Conservation (phyloP, 2,329 filamentous ascomycete species). For the Thielaviopsis populi region DNA sequence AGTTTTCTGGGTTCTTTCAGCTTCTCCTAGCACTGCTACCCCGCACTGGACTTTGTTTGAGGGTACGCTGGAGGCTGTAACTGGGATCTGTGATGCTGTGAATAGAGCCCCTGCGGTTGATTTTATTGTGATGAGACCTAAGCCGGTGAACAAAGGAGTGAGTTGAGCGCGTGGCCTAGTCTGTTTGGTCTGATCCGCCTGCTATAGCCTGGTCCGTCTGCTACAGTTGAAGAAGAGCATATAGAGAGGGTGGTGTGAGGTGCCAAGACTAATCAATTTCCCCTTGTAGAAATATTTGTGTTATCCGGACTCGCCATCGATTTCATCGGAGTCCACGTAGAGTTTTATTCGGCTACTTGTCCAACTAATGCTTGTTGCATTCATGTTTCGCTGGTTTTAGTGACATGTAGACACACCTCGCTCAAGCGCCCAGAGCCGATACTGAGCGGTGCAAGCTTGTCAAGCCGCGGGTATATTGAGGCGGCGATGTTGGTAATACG, state of each 20-base stretch:
- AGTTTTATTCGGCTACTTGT: background rate
- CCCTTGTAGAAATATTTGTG: background rate
- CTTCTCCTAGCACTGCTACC: background rate
- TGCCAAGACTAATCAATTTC: background rate
- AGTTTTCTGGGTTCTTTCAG: background rate
- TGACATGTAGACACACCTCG: too few relatives aligned
- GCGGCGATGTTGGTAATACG: background rate
- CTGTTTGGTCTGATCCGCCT: too few relatives aligned
- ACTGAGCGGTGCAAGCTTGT: too few relatives aligned
- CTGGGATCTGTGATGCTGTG: background rate
- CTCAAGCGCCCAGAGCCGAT: too few relatives aligned
- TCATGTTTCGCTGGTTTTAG: too few relatives aligned
- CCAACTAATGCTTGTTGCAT: too few relatives aligned
- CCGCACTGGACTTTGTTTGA: background rate
- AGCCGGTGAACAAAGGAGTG: background rate
- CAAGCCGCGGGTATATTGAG: too few relatives aligned
- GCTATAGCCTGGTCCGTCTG: too few relatives aligned
- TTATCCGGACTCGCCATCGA: background rate
- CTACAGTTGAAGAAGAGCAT: too few relatives aligned
- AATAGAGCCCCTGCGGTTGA: background rate
- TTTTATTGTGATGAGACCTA: background rate
- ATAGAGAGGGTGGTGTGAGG: background rate
- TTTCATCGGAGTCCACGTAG: background rate
- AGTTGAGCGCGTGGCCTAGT: too few relatives aligned
- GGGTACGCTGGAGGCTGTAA: background rate